Conservation (phyloP, 1,284 basidiomycete genomes). For the Apiotrichum veenhuisii region DNA sequence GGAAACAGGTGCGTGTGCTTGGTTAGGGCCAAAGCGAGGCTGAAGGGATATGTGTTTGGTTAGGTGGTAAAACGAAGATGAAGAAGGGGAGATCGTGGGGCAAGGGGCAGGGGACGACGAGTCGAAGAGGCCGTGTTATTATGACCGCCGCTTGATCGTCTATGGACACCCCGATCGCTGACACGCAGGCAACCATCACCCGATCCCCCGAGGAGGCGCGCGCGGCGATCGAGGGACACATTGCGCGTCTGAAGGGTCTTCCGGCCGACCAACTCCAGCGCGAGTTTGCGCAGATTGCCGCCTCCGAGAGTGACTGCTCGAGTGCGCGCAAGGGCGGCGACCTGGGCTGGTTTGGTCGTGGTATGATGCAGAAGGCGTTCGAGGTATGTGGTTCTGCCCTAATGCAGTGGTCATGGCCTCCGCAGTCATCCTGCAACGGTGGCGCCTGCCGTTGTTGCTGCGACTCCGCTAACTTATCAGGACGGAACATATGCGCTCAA, state of each 20-base stretch:
- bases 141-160: background rate
- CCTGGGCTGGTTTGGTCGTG: constrained; percentile 76
- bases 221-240: constrained; percentile 63
- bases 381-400: constrained; percentile 59
- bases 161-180: background rate
- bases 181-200: constrained; percentile 68
- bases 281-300: constrained; percentile 72
- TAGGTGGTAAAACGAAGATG: too few species aligned
- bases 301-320: constrained; percentile 76
- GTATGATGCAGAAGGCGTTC: constrained; percentile 97
- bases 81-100: too few species aligned
- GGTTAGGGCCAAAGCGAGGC: too few species aligned
- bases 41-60: too few species aligned
- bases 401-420: too few species aligned
- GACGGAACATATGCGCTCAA: constrained; percentile 78
- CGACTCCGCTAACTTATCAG: too few species aligned
- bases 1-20: constrained; percentile 72
- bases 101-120: too few species aligned
- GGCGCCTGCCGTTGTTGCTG: background rate
- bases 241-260: constrained; percentile 36
- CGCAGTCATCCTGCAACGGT: background rate
- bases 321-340: constrained; percentile 77
- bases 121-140: too few species aligned
- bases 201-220: constrained; percentile 87
- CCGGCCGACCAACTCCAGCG: constrained; percentile 53